Base-by-base conservation (phyloP, 768 basidiomycete species). In the Daedaleopsis sinensis region DNA sequence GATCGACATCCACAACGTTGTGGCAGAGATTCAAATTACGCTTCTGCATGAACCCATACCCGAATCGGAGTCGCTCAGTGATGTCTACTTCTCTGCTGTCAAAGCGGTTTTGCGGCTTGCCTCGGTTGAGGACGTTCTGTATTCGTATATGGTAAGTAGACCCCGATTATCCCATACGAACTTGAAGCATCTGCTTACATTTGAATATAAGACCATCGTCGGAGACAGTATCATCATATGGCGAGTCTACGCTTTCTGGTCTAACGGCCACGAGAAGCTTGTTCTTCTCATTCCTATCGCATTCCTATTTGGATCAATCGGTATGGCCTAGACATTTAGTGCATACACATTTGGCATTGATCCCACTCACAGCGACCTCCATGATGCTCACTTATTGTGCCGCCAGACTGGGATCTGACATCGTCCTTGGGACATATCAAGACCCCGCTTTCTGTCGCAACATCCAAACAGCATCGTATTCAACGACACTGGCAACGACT, bases 181-280 rank as follows among this genome's bases (percentile, higher is more conserved):
- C n/a, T n/a, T n/a, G n/a, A n/a, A 24, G 10, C 7, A 12, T 5
- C 11, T 42, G 12, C 15, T 16, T 21, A 46, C 16, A 1, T 18
- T 24, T n/a, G 32, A 27, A 27, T 39, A 12, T 38, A 24, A 70
- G 69, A 59, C 67, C 1, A 60, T 64, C n/a, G 15, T 70, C 3
- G 69, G 69, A 24, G 69, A 70, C 46, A 52, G 36, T 27, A 66
- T 70, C 58, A 67, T 70, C 15, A 63, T 70, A 12, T 66, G 55
- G 53, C 67, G 69, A 12, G 66, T 70, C 16, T 66, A 59, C 55
- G 64, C 55, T 3, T 57, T 70, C 18, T 66, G 65, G 53, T 54
- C 54, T 8, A 55, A 60, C 39, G 59, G 63, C 4, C 48, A 57
- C 12, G 52, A 64, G n/a, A 63, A 65, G 54, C 21, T 51, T 10